These are phyloP conservation scores for Gossypium trilobum DNA, from an alignment of 441 rosid genomes.

Conservation along the genomic window DNA sequence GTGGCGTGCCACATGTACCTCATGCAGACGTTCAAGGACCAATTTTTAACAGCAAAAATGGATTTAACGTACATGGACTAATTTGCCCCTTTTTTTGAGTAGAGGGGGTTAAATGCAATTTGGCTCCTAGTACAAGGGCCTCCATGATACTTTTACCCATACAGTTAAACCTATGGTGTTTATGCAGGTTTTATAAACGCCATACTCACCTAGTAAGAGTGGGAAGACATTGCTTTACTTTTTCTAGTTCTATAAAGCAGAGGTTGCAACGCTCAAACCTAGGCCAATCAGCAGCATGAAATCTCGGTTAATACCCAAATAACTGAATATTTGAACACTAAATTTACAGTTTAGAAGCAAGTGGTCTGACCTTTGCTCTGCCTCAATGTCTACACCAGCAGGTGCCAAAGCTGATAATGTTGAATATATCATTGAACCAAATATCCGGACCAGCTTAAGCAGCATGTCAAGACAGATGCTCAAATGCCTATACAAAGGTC, in stretches of 20 bases:
- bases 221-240: conserved; percentile 61
- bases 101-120: too few relatives aligned
- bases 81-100: too few relatives aligned
- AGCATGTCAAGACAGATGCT: conserved; percentile 69
- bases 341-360: conserved; percentile 14
- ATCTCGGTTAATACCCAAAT: neutral
- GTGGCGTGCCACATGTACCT: too few relatives aligned
- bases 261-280: conserved; percentile 84
- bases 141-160: too few relatives aligned
- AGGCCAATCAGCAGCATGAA: conserved; percentile 15
- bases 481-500: conserved; percentile 53
- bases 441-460: conserved; percentile 73
- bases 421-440: conserved; percentile 73
- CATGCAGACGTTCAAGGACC: too few relatives aligned
- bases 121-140: too few relatives aligned
- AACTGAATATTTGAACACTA: neutral
- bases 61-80: too few relatives aligned
- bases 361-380: conserved; percentile 69
- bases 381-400: conserved; percentile 93
- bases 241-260: conserved; percentile 80
- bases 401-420: conserved; percentile 67
- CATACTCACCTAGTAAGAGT: conserved; percentile 46
- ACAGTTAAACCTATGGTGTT: neutral
- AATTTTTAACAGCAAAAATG: too few relatives aligned
- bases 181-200: neutral